Evolutionary conservation across 2,329 filamentous ascomycete genomes (phyloP).

Genomic region (Biscogniauxia mediterranea): DNA sequence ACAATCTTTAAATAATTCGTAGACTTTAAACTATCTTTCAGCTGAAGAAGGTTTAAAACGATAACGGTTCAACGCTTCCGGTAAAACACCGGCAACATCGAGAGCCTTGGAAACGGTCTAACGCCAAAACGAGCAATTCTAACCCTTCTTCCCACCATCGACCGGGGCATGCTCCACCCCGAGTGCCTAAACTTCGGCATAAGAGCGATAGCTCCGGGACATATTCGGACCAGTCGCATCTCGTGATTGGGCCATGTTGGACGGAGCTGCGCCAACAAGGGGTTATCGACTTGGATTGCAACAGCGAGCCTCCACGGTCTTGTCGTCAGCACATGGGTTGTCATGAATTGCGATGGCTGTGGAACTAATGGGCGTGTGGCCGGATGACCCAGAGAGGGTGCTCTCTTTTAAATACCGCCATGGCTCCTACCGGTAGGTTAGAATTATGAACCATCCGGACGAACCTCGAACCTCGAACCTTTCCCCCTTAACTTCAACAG

Average conservation of each 20-base stretch:
- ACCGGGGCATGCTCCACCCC: neutral
- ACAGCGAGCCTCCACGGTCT: neutral
- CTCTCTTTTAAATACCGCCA: neutral
- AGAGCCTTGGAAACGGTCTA: neutral
- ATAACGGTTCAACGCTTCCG: too few species aligned
- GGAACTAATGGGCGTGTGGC: neutral
- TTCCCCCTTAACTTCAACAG: neutral
- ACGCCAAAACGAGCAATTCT: neutral
- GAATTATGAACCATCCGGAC: neutral
- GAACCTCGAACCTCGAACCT: neutral
- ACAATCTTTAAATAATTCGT: too few species aligned
- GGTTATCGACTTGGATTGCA: neutral
- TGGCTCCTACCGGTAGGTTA: too few species aligned
- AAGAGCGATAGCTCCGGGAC: neutral
- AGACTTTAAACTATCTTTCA: too few species aligned
- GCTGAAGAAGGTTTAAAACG: too few species aligned
- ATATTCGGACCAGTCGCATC: neutral
- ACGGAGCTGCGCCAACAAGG: neutral
- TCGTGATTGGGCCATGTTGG: neutral
- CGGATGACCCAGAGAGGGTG: neutral
- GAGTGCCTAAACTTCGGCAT: constrained; percentile 3
- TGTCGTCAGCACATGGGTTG: neutral
- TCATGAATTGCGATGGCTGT: neutral
- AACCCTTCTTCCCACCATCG: neutral
- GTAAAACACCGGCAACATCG: neutral